Conservation (phyloP, 768 basidiomycete species). For the Mycena vitilis region DNA sequence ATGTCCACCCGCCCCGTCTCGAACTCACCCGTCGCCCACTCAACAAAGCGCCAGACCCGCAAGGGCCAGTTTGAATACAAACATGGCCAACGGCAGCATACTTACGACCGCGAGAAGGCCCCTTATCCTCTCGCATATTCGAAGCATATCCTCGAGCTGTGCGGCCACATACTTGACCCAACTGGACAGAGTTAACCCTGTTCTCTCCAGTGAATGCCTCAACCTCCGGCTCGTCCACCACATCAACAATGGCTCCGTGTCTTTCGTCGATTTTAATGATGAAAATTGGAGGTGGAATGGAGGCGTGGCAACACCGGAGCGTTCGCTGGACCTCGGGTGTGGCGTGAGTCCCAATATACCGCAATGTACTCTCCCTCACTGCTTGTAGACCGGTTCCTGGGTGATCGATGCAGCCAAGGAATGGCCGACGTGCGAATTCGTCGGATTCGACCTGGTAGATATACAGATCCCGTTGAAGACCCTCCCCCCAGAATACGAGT, state of each 20-base stretch:
- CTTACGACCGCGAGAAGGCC: slow-evolving; percentile 78
- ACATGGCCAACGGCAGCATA: slow-evolving; percentile 73
- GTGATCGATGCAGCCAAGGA: slow-evolving; percentile 77
- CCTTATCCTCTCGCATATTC: slow-evolving; percentile 85
- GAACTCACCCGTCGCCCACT: slow-evolving; percentile 40
- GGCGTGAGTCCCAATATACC: slow-evolving; percentile 61
- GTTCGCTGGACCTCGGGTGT: slow-evolving; percentile 77
- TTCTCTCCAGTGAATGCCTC: slow-evolving; percentile 59
- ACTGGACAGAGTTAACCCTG: not conserved
- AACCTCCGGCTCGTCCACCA: slow-evolving; percentile 63
- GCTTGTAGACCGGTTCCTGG: slow-evolving; percentile 72
- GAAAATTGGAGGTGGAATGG: slow-evolving; percentile 36
- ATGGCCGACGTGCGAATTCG: slow-evolving; percentile 75
- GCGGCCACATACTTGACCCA: slow-evolving; percentile 42
- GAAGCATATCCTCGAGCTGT: slow-evolving; percentile 75
- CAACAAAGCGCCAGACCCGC: slow-evolving; percentile 52
- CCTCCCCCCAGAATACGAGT: slow-evolving; percentile 52
- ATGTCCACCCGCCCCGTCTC: slow-evolving; percentile 39
- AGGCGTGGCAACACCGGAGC: slow-evolving; percentile 51
- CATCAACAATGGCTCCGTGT: slow-evolving; percentile 63
- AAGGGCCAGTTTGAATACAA: slow-evolving; percentile 69
- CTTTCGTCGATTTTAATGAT: slow-evolving; percentile 68
- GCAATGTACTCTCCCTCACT: slow-evolving; percentile 5
- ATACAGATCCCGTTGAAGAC: slow-evolving; percentile 71
- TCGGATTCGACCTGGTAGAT: slow-evolving; percentile 84